Evolutionary conservation across 306 rosid species (phyloP).

Genomic region (Medicago lupulina): DNA sequence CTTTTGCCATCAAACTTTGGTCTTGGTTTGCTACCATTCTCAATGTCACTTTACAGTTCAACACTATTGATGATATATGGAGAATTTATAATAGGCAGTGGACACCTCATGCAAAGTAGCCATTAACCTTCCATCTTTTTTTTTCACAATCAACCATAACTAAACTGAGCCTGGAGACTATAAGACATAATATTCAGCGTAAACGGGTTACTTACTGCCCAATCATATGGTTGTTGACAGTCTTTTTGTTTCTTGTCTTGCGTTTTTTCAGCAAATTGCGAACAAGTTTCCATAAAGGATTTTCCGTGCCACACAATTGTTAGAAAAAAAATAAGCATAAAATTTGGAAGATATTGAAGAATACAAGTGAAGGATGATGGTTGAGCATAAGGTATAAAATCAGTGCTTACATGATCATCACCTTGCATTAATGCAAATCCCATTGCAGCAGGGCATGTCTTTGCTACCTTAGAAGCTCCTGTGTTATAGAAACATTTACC

Average conservation of each 20-base stretch:
- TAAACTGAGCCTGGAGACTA: conserved; percentile 31
- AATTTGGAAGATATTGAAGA: not conserved
- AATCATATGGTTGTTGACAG: conserved; percentile 88
- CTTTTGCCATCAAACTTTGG: no score
- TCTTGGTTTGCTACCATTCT: no score
- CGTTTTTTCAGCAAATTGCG: conserved; percentile 71
- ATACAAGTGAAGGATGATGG: conserved; percentile 15
- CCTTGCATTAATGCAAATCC: conserved; percentile 93
- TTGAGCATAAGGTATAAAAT: conserved; percentile 15
- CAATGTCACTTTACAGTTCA: no score
- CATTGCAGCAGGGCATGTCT: conserved; percentile 99
- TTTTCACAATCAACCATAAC: not conserved
- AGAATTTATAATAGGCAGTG: no score
- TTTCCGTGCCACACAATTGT: conserved; percentile 60
- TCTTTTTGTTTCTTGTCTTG: conserved; percentile 75
- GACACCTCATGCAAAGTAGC: no score
- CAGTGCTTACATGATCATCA: conserved; percentile 72
- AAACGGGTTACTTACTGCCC: conserved; percentile 85
- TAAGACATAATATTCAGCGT: conserved; percentile 24
- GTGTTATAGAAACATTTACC: conserved; percentile 62
- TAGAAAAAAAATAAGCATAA: conserved; percentile 39
- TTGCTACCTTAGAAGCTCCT: conserved; percentile 61
- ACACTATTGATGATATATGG: no score
- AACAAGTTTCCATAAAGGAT: conserved; percentile 85
- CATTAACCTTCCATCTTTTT: no score